Evolutionary conservation across 768 basidiomycete genomes (phyloP).

Genomic region (Pleurotus citrinopileatus): DNA sequence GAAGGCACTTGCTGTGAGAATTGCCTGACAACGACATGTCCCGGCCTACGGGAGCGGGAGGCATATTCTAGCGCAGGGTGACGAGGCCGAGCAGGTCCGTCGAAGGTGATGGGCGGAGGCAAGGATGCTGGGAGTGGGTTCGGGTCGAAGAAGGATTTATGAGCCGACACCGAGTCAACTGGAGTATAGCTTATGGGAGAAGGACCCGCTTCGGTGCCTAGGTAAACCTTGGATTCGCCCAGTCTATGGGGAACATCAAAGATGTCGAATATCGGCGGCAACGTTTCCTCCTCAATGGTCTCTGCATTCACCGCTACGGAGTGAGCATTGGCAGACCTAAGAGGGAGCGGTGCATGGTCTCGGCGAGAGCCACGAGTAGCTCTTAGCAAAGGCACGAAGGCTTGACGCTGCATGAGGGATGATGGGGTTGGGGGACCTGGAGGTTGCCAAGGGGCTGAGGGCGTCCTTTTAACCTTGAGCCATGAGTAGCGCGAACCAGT

Average conservation of each 20-base stretch:
- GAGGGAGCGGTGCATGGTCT: neutral
- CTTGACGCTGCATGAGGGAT: slow-evolving; percentile 4
- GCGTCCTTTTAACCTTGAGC: neutral
- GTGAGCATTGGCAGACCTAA: neutral
- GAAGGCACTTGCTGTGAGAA: slow-evolving; percentile 16
- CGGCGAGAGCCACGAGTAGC: neutral
- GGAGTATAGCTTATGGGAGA: neutral
- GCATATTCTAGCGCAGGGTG: slow-evolving; percentile 21
- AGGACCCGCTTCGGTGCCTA: slow-evolving; percentile 15
- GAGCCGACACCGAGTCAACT: slow-evolving; percentile 6
- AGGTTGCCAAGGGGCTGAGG: neutral
- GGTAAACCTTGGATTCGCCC: slow-evolving; percentile 29
- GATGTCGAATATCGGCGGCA: slow-evolving; percentile 44
- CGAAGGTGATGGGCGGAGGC: slow-evolving; percentile 44
- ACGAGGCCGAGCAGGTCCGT: slow-evolving; percentile 42
- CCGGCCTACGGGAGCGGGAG: slow-evolving; percentile 16
- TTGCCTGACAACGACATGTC: slow-evolving; percentile 20
- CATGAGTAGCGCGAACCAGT: neutral
- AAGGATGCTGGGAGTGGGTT: slow-evolving; percentile 29
- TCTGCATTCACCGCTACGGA: slow-evolving; percentile 1
- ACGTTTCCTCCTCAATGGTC: slow-evolving; percentile 14
- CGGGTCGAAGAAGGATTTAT: slow-evolving; percentile 12
- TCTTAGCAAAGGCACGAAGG: neutral
- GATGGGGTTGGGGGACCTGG: neutral
- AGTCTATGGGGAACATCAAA: slow-evolving; percentile 46